A percentile compares a stretch with the other conserved stretches of the same genome.
Conservation (phyloP, 352 stramenopile genomes). For the Phytophthora capsici region DNA sequence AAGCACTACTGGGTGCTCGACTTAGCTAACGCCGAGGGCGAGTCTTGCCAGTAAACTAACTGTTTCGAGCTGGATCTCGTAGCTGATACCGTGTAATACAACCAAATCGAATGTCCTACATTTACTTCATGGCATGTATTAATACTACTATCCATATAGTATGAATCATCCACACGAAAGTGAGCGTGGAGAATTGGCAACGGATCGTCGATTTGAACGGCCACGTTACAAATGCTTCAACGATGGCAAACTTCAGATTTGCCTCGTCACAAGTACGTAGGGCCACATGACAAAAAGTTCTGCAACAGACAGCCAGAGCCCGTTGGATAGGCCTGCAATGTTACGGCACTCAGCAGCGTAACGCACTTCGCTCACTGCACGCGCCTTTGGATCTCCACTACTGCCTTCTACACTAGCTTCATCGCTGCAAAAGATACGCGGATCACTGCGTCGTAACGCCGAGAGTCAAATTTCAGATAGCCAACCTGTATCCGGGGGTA, state of each 20-base stretch:
- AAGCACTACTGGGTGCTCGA: conserved; percentile 44
- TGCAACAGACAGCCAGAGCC: conserved; percentile 16
- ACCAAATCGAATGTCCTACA: too few relatives aligned
- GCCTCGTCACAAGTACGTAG: conserved; percentile 11
- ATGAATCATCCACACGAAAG: conserved; percentile 1
- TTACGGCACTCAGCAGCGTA: conserved; percentile 13
- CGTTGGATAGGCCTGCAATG: conserved; percentile 26
- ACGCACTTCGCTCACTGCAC: conserved; percentile 2
- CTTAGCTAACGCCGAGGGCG: conserved; percentile 26
- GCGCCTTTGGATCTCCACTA: conserved; percentile 3
- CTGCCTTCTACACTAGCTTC: neutral
- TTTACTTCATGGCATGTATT: too few relatives aligned
- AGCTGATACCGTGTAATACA: neutral
- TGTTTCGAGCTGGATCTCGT: neutral
- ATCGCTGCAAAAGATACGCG: conserved; percentile 18
- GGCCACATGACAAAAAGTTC: conserved; percentile 22
- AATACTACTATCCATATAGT: too few relatives aligned
- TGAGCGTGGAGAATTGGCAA: too few relatives aligned
- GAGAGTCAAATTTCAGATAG: conserved; percentile 1
- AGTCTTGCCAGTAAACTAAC: conserved; percentile 21
- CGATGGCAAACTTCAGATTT: conserved; percentile 23
- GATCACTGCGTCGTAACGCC: conserved; percentile 4
- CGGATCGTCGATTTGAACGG: conserved; percentile 11
- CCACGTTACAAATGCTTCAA: conserved; percentile 22
- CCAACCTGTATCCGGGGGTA: conserved; percentile 1